phyloP scores from a whole-genome alignment of 2,329 filamentous ascomycete species.

The Neopestalotiopsis rosae region DNA sequence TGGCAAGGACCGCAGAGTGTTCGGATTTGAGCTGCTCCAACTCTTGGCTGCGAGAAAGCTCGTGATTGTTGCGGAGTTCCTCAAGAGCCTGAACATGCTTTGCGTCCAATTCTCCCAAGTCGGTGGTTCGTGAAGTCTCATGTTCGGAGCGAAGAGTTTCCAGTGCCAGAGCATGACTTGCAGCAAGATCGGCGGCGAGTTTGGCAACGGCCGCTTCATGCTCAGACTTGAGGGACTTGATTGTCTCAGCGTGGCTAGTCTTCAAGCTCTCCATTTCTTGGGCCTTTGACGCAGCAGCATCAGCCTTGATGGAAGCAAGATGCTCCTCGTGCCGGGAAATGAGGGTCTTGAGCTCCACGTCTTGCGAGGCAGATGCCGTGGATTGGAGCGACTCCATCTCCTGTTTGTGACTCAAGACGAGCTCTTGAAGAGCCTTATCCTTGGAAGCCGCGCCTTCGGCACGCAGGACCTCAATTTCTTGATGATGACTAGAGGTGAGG shows the following conservation, averaged over 20 bases:
- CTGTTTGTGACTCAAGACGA: conserved; percentile 24
- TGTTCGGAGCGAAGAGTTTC: conserved; percentile 25
- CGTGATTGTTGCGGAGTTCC: conserved; percentile 29
- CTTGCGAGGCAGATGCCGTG: conserved; percentile 17
- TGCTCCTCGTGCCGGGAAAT: conserved; percentile 14
- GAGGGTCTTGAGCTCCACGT: conserved; percentile 17
- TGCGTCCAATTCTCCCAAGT: conserved; percentile 24
- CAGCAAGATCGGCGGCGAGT: conserved; percentile 24
- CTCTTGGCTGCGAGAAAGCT: conserved; percentile 22
- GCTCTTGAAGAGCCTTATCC: conserved; percentile 24
- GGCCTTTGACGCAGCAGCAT: conserved; percentile 23
- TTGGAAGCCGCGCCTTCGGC: conserved; percentile 22
- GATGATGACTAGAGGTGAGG: conserved; percentile 15
- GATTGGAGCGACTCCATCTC: conserved; percentile 21
- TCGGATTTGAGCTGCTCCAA: conserved; percentile 28
- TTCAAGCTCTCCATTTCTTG: conserved; percentile 26
- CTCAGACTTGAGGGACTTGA: conserved; percentile 25
- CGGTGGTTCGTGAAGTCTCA: conserved; percentile 24
- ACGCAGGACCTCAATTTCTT: conserved; percentile 19
- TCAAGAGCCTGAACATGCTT: conserved; percentile 26
- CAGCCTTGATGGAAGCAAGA: conserved; percentile 21
- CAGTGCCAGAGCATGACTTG: conserved; percentile 23
- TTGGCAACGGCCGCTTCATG: conserved; percentile 22
- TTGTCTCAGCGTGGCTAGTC: conserved; percentile 21
- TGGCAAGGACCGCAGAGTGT: conserved; percentile 28